phyloP scores from a whole-genome alignment of 169 alveolate genomes.

The Eimeria sp. region DNA sequence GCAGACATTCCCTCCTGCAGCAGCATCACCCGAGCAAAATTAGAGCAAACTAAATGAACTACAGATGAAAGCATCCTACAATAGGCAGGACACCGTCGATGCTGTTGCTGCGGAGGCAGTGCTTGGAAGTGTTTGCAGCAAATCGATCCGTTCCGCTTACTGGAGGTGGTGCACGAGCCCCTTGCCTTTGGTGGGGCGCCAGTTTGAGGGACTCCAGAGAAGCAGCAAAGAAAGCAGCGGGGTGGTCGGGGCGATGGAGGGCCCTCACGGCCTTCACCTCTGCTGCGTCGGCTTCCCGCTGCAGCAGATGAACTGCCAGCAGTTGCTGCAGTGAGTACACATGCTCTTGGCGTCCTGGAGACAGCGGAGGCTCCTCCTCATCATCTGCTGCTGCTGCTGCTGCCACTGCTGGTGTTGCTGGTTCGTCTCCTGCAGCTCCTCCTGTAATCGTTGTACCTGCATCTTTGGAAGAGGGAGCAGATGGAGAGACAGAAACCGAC shows the following conservation, averaged over 20 bases:
- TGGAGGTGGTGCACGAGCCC: not conserved
- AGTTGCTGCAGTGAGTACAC: conserved; percentile 51
- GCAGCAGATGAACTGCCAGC: conserved; percentile 47
- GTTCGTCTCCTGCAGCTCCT: not conserved
- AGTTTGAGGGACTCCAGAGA: conserved; percentile 5
- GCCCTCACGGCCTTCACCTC: conserved; percentile 16
- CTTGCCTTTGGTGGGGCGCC: conserved; percentile 16
- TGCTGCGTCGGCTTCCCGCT: conserved; percentile 66
- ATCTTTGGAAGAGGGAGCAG: no score
- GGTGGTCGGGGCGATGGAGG: conserved; percentile 58
- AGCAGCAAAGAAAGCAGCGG: conserved; percentile 60
- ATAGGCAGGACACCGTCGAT: not conserved
- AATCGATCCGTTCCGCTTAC: not conserved
- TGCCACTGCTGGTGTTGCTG: not conserved
- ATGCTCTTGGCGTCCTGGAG: not conserved
- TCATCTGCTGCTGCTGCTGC: conserved; percentile 40
- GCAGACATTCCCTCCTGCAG: conserved; percentile 36
- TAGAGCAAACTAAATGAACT: not conserved
- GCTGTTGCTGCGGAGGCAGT: conserved; percentile 6
- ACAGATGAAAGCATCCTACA: not conserved
- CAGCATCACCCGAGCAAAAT: not conserved
- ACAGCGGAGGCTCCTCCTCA: not conserved
- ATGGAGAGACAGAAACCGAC: not conserved
- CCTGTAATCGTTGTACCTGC: not conserved
- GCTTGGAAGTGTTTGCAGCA: not conserved